phyloP scores from a whole-genome alignment of 495 filamentous ascomycete species.

The Parathielavia appendiculata region DNA sequence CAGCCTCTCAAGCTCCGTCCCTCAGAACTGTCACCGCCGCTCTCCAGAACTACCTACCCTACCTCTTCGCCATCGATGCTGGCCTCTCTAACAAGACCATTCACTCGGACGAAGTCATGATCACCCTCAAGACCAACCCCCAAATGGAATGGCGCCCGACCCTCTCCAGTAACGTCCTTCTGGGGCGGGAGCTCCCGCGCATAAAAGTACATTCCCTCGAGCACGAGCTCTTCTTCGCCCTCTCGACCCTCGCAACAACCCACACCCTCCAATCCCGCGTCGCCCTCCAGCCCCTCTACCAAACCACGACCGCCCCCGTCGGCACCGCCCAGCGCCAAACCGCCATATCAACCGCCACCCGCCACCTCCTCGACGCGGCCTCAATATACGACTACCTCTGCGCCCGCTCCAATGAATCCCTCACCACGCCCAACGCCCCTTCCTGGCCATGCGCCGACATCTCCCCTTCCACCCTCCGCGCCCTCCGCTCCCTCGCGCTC shows the following conservation, averaged over 20 bases:
- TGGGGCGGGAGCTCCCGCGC: constrained; percentile 56
- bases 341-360: constrained; percentile 70
- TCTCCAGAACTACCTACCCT: constrained; percentile 71
- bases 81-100: constrained; percentile 53
- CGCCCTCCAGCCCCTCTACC: constrained; percentile 48
- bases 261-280: constrained; percentile 64
- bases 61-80: constrained; percentile 66
- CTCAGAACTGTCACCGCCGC: constrained; percentile 61
- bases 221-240: constrained; percentile 73
- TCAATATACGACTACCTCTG: constrained; percentile 69
- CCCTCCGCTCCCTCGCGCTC: constrained; percentile 66
- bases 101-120: constrained; percentile 57
- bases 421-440: constrained; percentile 21
- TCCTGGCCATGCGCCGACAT: constrained; percentile 54
- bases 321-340: constrained; percentile 59
- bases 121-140: constrained; percentile 48
- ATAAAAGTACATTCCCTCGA: constrained; percentile 68
- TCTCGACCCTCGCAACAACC: constrained; percentile 70
- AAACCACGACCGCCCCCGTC: constrained; percentile 53
- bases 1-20: constrained; percentile 58
- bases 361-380: constrained; percentile 69
- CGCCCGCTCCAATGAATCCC: constrained; percentile 34
- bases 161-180: constrained; percentile 52
- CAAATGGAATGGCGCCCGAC: constrained; percentile 79
- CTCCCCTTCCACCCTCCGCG: constrained; percentile 57